phyloP scores from a whole-genome alignment of 1,139 yeast genomes.

The Candida frijolesensis region DNA sequence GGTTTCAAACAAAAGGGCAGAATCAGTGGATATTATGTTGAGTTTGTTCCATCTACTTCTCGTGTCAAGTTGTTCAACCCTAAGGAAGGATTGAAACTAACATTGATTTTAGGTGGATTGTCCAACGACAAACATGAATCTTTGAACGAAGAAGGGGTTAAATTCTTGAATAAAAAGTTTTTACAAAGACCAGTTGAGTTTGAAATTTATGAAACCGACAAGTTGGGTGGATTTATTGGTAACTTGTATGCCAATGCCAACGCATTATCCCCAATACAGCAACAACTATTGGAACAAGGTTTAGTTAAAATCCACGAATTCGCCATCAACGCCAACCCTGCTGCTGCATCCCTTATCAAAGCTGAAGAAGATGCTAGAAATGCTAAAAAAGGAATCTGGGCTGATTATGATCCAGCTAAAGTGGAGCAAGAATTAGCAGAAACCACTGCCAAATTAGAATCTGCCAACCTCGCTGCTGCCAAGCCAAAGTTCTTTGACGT shows the following conservation, averaged over 20 bases:
- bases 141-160: constrained; percentile 54
- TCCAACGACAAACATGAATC: constrained; percentile 50
- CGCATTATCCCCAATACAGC: constrained; percentile 58
- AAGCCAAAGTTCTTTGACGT: constrained; percentile 62
- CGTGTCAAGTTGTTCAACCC: constrained; percentile 71
- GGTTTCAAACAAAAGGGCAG: constrained; percentile 69
- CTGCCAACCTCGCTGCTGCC: constrained; percentile 27
- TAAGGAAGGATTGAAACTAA: constrained; percentile 68
- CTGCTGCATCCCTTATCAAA: constrained; percentile 51
- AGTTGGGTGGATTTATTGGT: constrained; percentile 82
- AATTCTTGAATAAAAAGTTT: constrained; percentile 54
- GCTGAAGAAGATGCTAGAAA: constrained; percentile 67
- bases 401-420: constrained; percentile 47
- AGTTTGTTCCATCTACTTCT: constrained; percentile 66
- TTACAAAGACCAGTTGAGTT: constrained; percentile 76
- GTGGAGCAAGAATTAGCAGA: constrained; percentile 27
- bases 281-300: constrained; percentile 64
- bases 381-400: constrained; percentile 67
- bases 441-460: constrained; percentile 21
- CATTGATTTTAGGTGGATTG: constrained; percentile 78
- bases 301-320: constrained; percentile 65
- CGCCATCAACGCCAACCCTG: constrained; percentile 62
- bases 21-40: constrained; percentile 63
- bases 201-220: constrained; percentile 70
- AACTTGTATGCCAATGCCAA: constrained; percentile 58